A percentile compares a stretch with the other conserved stretches of the same genome.
These are phyloP conservation scores for Fusarium annulatum DNA, from an alignment of 2,329 filamentous ascomycete genomes.

Conservation along the genomic window DNA sequence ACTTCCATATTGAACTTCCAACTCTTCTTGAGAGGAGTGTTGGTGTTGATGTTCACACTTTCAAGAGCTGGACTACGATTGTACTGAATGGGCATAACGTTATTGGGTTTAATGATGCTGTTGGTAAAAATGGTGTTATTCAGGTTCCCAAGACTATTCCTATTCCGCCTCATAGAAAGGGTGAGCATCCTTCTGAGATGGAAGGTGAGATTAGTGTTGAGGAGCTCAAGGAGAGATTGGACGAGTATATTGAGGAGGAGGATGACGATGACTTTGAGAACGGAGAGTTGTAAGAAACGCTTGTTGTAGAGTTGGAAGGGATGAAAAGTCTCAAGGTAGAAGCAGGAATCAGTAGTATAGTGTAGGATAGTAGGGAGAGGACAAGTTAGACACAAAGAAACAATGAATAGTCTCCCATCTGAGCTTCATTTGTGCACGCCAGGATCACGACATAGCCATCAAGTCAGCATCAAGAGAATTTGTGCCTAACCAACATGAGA, in stretches of 20 bases:
- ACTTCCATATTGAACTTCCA: slow-evolving; percentile 74
- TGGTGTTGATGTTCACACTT: slow-evolving; percentile 76
- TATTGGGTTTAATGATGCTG: slow-evolving; percentile 74
- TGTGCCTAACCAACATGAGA: rapidly evolving
- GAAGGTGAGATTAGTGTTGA: slow-evolving; percentile 44
- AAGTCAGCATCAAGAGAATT: rapidly evolving
- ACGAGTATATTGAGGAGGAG: slow-evolving; percentile 41
- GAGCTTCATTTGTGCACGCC: rapidly evolving
- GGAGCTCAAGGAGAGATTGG: slow-evolving; percentile 47
- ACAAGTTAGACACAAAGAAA: neutral
- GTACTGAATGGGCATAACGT: slow-evolving; percentile 78
- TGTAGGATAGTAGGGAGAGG: neutral
- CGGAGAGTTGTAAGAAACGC: slow-evolving; percentile 24
- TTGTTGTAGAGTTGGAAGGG: too few relatives aligned
- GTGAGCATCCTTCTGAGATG: slow-evolving; percentile 4
- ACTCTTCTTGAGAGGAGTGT: slow-evolving; percentile 76
- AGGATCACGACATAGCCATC: rapidly evolving
- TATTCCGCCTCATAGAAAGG: slow-evolving; percentile 74
- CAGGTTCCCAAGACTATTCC: slow-evolving; percentile 80
- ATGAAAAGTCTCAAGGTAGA: neutral
- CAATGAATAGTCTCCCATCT: neutral
- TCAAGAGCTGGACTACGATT: slow-evolving; percentile 75
- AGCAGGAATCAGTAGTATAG: rapidly evolving
- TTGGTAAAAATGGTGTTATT: slow-evolving; percentile 84
- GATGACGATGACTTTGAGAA: neutral